phyloP scores from a whole-genome alignment of 1,284 basidiomycete genomes.

The Puccinia coronata region DNA sequence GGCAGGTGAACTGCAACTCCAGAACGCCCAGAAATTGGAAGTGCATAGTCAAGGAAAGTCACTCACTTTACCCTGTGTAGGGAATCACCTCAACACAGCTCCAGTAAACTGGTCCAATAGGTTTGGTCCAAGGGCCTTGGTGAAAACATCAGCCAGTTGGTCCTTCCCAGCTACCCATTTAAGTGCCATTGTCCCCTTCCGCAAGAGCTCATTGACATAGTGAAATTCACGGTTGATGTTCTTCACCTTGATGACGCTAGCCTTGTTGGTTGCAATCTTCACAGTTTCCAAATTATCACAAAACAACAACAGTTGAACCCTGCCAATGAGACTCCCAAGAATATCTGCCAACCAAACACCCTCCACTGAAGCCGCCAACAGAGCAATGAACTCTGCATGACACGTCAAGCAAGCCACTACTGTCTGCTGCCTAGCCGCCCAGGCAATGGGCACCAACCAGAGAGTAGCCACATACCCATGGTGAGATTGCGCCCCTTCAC shows the following conservation, averaged over 20 bases:
- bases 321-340: not conserved
- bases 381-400: too few relatives aligned
- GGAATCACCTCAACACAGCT: not conserved
- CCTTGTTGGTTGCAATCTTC: not conserved
- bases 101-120: not conserved
- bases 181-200: not conserved
- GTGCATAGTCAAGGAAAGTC: not conserved
- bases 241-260: not conserved
- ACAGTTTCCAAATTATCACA: not conserved
- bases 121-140: not conserved
- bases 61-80: not conserved
- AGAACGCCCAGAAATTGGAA: not conserved
- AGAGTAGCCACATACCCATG: too few relatives aligned
- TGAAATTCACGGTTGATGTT: constrained; percentile 5
- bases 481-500: too few relatives aligned
- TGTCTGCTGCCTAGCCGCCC: too few relatives aligned
- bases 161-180: not conserved
- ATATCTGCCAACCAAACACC: not conserved
- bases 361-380: not conserved
- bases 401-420: too few relatives aligned
- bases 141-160: constrained; percentile 25
- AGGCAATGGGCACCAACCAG: too few relatives aligned
- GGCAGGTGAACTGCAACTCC: too few relatives aligned
- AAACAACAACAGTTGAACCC: not conserved
- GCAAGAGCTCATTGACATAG: not conserved